These are phyloP conservation scores for Fraxinus pennsylvanica DNA, from an alignment of 257 asterid species.

Conservation along the genomic window DNA sequence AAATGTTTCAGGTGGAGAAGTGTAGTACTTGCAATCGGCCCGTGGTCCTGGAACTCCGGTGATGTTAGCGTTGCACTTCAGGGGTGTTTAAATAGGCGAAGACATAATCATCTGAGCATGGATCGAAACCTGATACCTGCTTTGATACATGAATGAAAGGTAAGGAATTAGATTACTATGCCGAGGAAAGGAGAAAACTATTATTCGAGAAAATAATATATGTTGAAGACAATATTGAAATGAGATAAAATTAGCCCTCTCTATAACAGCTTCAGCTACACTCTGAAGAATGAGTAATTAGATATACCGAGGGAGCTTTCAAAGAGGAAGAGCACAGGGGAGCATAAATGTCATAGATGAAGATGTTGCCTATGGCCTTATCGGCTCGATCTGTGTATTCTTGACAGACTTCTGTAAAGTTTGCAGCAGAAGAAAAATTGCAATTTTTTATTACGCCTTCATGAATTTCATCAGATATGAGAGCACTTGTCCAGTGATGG, in stretches of 20 bases:
- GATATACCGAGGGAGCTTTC: conserved; percentile 38
- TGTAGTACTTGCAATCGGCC: conserved; percentile 49
- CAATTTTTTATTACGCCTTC: conserved; percentile 38
- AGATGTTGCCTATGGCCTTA: conserved; percentile 24
- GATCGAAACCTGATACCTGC: conserved; percentile 53
- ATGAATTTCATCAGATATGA: conserved; percentile 70
- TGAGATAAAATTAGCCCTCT: too few relatives aligned
- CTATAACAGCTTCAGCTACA: too few relatives aligned
- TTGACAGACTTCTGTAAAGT: conserved; percentile 30
- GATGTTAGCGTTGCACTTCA: conserved; percentile 55
- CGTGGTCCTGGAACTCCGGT: conserved; percentile 47
- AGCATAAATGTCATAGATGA: conserved; percentile 46
- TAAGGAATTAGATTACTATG: background rate
- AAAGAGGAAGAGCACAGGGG: conserved; percentile 45
- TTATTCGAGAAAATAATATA: too few relatives aligned
- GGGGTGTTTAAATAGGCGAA: conserved; percentile 42
- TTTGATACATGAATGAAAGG: background rate
- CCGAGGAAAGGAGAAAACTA: conserved; percentile 28
- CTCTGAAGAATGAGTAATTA: background rate
- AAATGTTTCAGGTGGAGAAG: background rate
- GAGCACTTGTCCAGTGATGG: conserved; percentile 55
- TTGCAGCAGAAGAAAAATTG: conserved; percentile 34
- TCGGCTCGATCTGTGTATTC: conserved; percentile 22
- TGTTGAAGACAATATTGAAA: too few relatives aligned
- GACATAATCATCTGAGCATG: conserved; percentile 46